These are phyloP conservation scores for Trichoderma gracile DNA, from an alignment of 2,329 filamentous ascomycete species.

Conservation along the genomic window DNA sequence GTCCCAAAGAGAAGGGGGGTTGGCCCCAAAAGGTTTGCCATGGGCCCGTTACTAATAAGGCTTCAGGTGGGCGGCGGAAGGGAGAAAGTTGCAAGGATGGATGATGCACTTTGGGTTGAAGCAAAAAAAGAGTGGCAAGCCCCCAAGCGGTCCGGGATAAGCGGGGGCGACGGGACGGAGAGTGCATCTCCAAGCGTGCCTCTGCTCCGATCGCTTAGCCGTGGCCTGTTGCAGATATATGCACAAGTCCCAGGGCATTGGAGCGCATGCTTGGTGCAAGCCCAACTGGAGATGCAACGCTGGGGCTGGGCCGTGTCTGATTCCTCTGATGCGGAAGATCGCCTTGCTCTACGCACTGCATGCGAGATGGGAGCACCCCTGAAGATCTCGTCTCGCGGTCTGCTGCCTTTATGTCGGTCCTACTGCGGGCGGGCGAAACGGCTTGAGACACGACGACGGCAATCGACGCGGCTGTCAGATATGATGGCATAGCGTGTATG, in stretches of 20 bases:
- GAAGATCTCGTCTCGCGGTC: conserved; percentile 7
- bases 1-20: neutral
- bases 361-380: conserved; percentile 16
- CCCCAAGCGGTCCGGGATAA: conserved; percentile 13
- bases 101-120: neutral
- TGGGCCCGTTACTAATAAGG: conserved; percentile 3
- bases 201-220: conserved; percentile 20
- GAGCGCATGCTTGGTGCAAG: neutral
- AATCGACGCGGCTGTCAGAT: neutral
- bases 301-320: neutral
- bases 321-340: conserved; percentile 5
- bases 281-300: neutral
- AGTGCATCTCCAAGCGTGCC: conserved; percentile 18
- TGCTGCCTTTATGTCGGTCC: conserved; percentile 12
- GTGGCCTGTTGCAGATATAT: conserved; percentile 11
- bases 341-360: conserved; percentile 11
- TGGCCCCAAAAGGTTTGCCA: neutral
- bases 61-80: conserved; percentile 13
- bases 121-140: neutral
- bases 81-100: neutral
- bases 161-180: conserved; percentile 10
- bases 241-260: neutral
- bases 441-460: neutral
- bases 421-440: conserved; percentile 16
- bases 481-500: neutral